Conservation (phyloP, 768 basidiomycete species). For the Russula sp. region DNA sequence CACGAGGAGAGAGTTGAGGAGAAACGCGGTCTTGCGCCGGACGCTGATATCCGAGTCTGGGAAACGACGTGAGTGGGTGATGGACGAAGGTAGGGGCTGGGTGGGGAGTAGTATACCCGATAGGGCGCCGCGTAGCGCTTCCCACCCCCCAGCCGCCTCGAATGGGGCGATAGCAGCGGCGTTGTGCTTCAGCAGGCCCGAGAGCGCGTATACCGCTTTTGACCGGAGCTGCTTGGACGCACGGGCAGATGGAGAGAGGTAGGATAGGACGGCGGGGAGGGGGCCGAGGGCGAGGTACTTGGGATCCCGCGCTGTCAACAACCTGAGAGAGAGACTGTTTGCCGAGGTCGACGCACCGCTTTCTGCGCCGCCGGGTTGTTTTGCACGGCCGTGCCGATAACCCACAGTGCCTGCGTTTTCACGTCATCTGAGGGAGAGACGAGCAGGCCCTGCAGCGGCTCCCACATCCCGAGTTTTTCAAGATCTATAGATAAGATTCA, state of each 20-base stretch:
- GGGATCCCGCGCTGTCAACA: background rate
- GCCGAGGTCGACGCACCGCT: conserved; percentile 43
- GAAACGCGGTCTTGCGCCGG: conserved; percentile 73
- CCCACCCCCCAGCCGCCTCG: conserved; percentile 56
- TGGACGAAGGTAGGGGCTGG: background rate
- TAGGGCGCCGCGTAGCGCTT: conserved; percentile 49
- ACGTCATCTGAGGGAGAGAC: conserved; percentile 54
- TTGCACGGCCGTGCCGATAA: conserved; percentile 83
- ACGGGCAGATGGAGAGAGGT: conserved; percentile 49
- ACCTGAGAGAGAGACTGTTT: background rate
- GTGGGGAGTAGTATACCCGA: conserved; percentile 40
- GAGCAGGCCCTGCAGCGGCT: conserved; percentile 61
- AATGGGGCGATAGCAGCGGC: conserved; percentile 56
- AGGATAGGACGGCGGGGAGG: conserved; percentile 54
- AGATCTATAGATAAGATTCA: conserved; percentile 47
- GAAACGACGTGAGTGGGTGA: no score
- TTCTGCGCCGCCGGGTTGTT: conserved; percentile 84
- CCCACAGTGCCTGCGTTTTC: conserved; percentile 70
- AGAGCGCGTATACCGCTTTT: conserved; percentile 80
- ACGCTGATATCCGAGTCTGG: conserved; percentile 73
- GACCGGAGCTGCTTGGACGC: conserved; percentile 50
- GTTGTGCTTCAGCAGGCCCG: conserved; percentile 74
- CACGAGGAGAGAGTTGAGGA: conserved; percentile 63
- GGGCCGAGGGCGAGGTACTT: conserved; percentile 61
- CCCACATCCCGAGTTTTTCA: conserved; percentile 71